Base-by-base conservation (phyloP, 2,329 filamentous ascomycete genomes). In the Trichoderma sp. region DNA sequence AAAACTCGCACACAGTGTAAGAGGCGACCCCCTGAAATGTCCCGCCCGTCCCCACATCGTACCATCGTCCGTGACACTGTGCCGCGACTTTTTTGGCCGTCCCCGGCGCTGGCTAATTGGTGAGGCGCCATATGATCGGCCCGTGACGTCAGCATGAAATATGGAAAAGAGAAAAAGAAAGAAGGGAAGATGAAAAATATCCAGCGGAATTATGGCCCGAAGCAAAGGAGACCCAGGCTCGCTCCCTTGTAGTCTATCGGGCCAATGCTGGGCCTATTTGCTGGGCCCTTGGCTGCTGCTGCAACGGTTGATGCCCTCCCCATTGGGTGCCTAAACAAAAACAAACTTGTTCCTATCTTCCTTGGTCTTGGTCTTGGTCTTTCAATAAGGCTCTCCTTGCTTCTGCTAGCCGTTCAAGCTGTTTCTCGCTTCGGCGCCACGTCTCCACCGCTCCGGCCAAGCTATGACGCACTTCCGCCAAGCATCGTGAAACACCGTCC, bases 111-210 rank as follows among this genome's bases (percentile, higher is more conserved):
- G 56, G 71, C 60, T 65, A 35, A 65, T 73, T 73, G 69, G 60
- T 50, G 71, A 56, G 71, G 71, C 71, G 71, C 71, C 71, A 76
- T 74, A 74, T 76, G 75, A 76, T 74, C 62, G 62, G 50, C 71
- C 62, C 24, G 71, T 76, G 75, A 76, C 75, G 75, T 76, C 75
- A 76, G 75, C 75, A 73, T 53, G 65, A 63, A 63, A 69, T 64
- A 29, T 63, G 60, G 18, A 21, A 35, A 63, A 63, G 7, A 18
- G 59, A 71, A 71, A 35, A 38, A 50, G 29, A 72, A 65, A 24
- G n/a, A 16, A 64, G 50, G 50, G 50, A 63, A 21, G 18, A 3
- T 2, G 33, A 21, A 35, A 63, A 63, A 35, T 35, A 33, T 35
- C 16, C 60, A 63, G 12, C 60, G 60, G 9, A 65, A 41, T 38